A percentile compares a stretch with the other conserved stretches of the same genome.
Evolutionary conservation across 176 grass and related monocot species (phyloP).

Genomic region (Thalia dealbata): DNA sequence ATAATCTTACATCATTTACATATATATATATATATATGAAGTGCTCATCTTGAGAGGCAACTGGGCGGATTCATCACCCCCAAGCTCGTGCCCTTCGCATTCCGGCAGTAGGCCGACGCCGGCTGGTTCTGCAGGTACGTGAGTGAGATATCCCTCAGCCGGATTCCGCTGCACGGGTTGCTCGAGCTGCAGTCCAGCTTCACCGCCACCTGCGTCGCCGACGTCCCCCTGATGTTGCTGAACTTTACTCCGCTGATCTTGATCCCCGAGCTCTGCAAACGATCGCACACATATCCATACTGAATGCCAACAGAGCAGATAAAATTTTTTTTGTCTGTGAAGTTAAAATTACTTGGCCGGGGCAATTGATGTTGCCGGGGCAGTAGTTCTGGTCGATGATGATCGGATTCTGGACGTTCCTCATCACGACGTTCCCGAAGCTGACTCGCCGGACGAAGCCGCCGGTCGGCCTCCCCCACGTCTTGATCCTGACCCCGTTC

Average conservation of each 20-base stretch:
- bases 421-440: slow-evolving; percentile 32
- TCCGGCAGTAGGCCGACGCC: slow-evolving; percentile 37
- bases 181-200: slow-evolving; percentile 52
- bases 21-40: too few species aligned
- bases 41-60: too few species aligned
- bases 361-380: slow-evolving; percentile 32
- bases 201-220: slow-evolving; percentile 37
- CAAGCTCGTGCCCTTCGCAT: slow-evolving; percentile 22
- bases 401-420: slow-evolving; percentile 40
- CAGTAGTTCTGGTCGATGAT: slow-evolving; percentile 70
- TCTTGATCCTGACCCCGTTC: slow-evolving; percentile 63
- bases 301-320: too few species aligned
- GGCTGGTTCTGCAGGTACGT: slow-evolving; percentile 25
- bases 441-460: slow-evolving; percentile 29
- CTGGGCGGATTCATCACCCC: slow-evolving; percentile 36
- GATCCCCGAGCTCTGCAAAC: slow-evolving; percentile 43
- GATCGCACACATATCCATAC: too few species aligned
- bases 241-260: slow-evolving; percentile 46
- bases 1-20: too few species aligned
- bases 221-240: slow-evolving; percentile 31
- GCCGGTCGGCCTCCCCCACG: slow-evolving; percentile 35
- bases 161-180: slow-evolving; percentile 40
- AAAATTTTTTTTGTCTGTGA: too few species aligned
- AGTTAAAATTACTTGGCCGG: slow-evolving; percentile 31
- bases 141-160: slow-evolving; percentile 30